phyloP scores from a whole-genome alignment of 73 alveolate genomes.

The Paramecium bursaria region DNA sequence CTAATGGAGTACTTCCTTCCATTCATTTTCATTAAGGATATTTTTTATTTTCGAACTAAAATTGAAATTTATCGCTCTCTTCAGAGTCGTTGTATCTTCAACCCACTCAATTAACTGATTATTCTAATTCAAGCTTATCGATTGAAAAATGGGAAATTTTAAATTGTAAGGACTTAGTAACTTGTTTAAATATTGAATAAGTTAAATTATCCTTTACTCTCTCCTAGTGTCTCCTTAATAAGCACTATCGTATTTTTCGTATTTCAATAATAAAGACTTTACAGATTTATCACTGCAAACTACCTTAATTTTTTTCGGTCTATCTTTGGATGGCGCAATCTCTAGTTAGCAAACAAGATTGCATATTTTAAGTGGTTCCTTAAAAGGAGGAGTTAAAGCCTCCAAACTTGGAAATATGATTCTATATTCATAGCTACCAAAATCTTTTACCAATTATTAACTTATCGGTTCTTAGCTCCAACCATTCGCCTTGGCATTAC shows the following conservation, averaged over 20 bases:
- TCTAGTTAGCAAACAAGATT: background rate
- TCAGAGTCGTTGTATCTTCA: conserved; percentile 77
- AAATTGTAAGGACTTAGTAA: conserved; percentile 75
- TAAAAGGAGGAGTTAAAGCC: conserved; percentile 7
- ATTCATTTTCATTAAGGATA: conserved; percentile 70
- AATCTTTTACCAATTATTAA: background rate
- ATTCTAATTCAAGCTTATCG: conserved; percentile 74
- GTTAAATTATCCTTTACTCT: conserved; percentile 77
- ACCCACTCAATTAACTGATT: conserved; percentile 87
- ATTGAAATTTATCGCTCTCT: conserved; percentile 69
- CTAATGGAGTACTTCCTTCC: conserved; percentile 78
- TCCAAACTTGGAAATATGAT: conserved; percentile 15
- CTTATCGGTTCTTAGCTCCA: background rate
- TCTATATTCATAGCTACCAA: background rate
- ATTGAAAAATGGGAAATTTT: conserved; percentile 71
- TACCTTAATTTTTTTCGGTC: conserved; percentile 82
- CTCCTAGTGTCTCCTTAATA: conserved; percentile 80
- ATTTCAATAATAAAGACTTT: conserved; percentile 74
- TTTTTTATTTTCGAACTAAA: conserved; percentile 71
- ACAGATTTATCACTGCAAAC: conserved; percentile 72
- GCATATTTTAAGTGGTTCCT: background rate
- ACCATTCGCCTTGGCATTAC: background rate
- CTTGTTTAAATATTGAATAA: conserved; percentile 72
- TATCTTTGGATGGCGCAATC: conserved; percentile 72
- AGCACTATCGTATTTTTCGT: no score